A percentile compares a stretch with the other conserved stretches of the same genome.
These are phyloP conservation scores for Lactarius indigo DNA, from an alignment of 768 basidiomycete species.

Conservation along the genomic window DNA sequence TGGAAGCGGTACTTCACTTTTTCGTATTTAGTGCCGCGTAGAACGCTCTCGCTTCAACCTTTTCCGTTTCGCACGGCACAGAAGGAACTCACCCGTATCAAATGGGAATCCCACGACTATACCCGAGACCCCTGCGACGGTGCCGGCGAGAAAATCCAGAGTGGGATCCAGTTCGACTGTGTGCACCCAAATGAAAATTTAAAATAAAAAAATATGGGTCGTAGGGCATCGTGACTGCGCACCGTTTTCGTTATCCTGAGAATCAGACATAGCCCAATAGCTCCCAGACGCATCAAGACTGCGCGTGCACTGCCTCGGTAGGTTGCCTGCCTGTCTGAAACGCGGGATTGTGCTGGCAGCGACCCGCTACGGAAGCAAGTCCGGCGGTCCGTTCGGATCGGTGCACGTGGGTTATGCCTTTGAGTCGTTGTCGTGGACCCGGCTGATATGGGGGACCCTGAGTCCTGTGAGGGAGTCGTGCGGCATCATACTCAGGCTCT, in stretches of 20 bases:
- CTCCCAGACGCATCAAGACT: not conserved
- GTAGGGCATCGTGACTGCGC: not conserved
- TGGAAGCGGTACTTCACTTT: constrained; percentile 78
- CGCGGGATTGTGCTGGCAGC: too few relatives aligned
- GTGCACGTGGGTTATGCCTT: not conserved
- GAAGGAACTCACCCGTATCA: constrained; percentile 31
- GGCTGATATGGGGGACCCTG: too few relatives aligned
- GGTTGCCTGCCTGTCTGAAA: not conserved
- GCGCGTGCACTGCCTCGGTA: not conserved
- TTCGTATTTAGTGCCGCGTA: not conserved
- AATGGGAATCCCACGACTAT: constrained; percentile 34
- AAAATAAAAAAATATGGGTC: too few relatives aligned
- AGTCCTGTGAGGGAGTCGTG: too few relatives aligned
- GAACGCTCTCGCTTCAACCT: not conserved
- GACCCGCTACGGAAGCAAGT: too few relatives aligned
- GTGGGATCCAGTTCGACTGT: constrained; percentile 49
- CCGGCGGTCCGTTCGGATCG: not conserved
- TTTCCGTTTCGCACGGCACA: not conserved
- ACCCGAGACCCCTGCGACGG: constrained; percentile 48
- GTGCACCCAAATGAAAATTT: too few relatives aligned
- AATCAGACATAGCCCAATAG: not conserved
- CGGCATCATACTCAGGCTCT: too few relatives aligned
- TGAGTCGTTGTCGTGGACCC: too few relatives aligned
- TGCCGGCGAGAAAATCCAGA: constrained; percentile 78
- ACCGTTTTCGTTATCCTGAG: constrained; percentile 5